Evolutionary conservation across 2,329 filamentous ascomycete species (phyloP).

Genomic region (Exophiala phaeomuriformis): DNA sequence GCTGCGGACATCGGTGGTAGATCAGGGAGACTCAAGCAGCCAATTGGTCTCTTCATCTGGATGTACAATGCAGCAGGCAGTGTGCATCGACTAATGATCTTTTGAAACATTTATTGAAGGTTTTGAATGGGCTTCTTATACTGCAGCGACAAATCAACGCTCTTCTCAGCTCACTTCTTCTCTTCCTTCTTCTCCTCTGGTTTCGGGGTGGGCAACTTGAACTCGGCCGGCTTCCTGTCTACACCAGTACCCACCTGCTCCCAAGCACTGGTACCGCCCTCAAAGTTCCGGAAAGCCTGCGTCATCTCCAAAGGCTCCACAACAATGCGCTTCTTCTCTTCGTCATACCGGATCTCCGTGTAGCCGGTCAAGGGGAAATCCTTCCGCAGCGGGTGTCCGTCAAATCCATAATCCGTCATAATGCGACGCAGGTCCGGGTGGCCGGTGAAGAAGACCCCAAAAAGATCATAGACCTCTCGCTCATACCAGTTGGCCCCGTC

Average conservation of each 20-base stretch:
- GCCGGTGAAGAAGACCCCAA: conserved; percentile 90
- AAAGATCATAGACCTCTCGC: conserved; percentile 94
- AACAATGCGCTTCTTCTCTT: conserved; percentile 99
- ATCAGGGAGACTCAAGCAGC: too few species aligned
- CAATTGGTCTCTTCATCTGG: too few species aligned
- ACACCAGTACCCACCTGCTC: conserved; percentile 62
- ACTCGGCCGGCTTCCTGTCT: conserved; percentile 73
- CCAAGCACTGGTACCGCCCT: conserved; percentile 70
- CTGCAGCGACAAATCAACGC: conserved; percentile 55
- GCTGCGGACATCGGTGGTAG: too few species aligned
- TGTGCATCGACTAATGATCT: too few species aligned
- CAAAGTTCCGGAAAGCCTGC: conserved; percentile 97
- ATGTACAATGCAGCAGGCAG: too few species aligned
- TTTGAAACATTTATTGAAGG: too few species aligned
- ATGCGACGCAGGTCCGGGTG: conserved; percentile 95
- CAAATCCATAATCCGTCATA: conserved; percentile 99
- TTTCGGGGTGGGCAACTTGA: conserved; percentile 92
- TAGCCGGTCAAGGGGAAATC: conserved; percentile 98
- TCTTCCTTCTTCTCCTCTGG: conserved; percentile 83
- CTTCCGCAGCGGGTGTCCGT: conserved; percentile 93
- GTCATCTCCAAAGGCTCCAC: conserved; percentile 96
- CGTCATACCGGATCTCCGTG: conserved; percentile 94
- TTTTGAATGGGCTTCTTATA: conserved; percentile 49
- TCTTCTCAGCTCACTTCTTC: conserved; percentile 64
- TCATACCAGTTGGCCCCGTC: conserved; percentile 99